Evolutionary conservation across 2,329 filamentous ascomycete species (phyloP), one percentile per base, ranked within the genome.

Genomic region (Neonectria hederae): DNA sequence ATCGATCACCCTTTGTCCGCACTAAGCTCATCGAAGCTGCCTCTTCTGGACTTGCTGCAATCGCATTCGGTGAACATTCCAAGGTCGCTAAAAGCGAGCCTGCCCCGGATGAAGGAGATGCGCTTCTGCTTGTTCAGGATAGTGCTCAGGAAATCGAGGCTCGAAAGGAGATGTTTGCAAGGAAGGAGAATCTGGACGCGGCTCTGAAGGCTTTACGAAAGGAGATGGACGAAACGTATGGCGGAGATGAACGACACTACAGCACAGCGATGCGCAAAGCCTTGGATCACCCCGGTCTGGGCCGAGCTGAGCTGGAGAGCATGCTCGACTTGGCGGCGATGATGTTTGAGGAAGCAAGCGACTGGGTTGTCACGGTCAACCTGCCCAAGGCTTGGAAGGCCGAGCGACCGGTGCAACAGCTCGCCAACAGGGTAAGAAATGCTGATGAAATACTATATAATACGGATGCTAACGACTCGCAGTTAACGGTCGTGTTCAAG

Each of bases 1-100:
- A 91, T 74, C 81, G 82, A 22, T 91, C 89, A 1, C 88, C 89
- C 0, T 90, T 83, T 70, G 84, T 90, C 6, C 86, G 89, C 43
- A 83, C 84, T 62, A 83, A 81, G 63, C 82, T 91, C 14, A 89
- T 89, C 69, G 84, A 87, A 66, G 80, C 84, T 8, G 83, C 91
- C 65, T 85, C 83, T 46, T 80, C 82, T 22, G 89, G 89, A 5
- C 78, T 92, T 43, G 89, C 88, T 4, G 83, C 84, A 24, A 84
- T 91, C 62, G 89, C 89, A 2, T 86, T 90, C 72, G 89, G 88
- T 38, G 88, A 91, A 68, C 81, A 84, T 63, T 72, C 83, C 30
- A 84, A 85, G 70, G 76, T 79, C 46, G 78, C 71, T 69, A 82
- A 81, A 66, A 77, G 77, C 45, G 79, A 79, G 58, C 76, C 78